Conservation (phyloP, 1,139 yeast species). For the Nakaseomyces uthaithaninus region DNA sequence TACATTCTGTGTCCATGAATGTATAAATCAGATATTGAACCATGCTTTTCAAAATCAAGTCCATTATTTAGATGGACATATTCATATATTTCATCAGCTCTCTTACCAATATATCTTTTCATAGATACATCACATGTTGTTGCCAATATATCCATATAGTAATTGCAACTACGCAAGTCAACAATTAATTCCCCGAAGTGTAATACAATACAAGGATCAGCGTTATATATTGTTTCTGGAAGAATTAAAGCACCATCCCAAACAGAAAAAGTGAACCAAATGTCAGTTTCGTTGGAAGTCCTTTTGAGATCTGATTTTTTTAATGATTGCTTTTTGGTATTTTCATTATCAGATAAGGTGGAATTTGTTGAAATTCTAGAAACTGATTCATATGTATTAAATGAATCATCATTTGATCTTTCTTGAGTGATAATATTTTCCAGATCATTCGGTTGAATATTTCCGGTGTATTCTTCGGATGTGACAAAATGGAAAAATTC, state of each 20-base stretch:
- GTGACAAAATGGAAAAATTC: slow-evolving; percentile 77
- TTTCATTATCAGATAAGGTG: slow-evolving; percentile 5
- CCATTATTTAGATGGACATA: slow-evolving; percentile 17
- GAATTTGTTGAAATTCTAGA: slow-evolving; percentile 3
- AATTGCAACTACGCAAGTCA: slow-evolving; percentile 80
- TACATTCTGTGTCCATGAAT: slow-evolving; percentile 87
- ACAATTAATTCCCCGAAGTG: slow-evolving; percentile 60
- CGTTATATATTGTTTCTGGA: slow-evolving; percentile 66
- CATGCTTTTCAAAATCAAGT: slow-evolving; percentile 26
- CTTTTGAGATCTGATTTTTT: slow-evolving; percentile 35
- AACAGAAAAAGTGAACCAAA: slow-evolving; percentile 62
- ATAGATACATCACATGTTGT: slow-evolving; percentile 17
- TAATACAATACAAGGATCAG: slow-evolving; percentile 53
- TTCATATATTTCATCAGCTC: slow-evolving; percentile 48
- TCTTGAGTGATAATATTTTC: slow-evolving; percentile 6
- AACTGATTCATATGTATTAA: slow-evolving; percentile 1
- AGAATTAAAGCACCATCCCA: slow-evolving; percentile 60
- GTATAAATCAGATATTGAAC: slow-evolving; percentile 36
- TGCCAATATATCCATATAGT: slow-evolving; percentile 78
- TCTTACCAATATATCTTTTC: slow-evolving; percentile 34
- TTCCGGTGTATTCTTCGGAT: slow-evolving; percentile 61
- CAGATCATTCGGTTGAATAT: slow-evolving; percentile 7
- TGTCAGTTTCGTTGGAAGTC: slow-evolving; percentile 68
- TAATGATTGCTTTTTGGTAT: slow-evolving; percentile 10
- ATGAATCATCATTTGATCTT: neutral